Conservation (phyloP, 176 grass and related monocot species). For the Eragrostis nindensis region DNA sequence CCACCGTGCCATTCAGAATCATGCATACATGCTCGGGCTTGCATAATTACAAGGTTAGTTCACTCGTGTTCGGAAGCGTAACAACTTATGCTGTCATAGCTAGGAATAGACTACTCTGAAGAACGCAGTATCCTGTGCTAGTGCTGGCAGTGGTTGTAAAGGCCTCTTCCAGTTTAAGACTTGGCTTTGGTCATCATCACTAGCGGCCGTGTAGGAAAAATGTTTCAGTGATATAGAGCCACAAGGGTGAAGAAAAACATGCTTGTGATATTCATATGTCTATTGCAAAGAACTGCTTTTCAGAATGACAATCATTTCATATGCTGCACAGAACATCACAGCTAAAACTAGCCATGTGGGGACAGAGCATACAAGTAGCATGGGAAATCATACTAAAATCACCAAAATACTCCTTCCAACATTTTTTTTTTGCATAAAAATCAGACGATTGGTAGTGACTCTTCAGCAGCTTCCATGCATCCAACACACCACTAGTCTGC, state of each 20-base stretch:
- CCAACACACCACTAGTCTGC: conserved; percentile 22
- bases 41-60: neutral
- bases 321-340: no score
- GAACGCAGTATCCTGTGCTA: neutral
- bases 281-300: no score
- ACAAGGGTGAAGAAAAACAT: no score
- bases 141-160: conserved; percentile 25
- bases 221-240: no score
- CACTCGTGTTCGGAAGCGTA: neutral
- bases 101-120: neutral
- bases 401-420: neutral
- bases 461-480: neutral
- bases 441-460: neutral
- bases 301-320: no score
- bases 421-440: neutral
- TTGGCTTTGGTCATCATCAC: neutral
- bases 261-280: no score
- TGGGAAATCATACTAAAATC: no score
- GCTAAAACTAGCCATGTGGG: no score
- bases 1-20: neutral
- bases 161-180: neutral
- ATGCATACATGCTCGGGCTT: no score
- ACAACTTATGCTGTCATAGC: no score
- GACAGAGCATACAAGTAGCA: no score
- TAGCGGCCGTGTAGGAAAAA: no score